Conservation (phyloP, 2,329 filamentous ascomycete genomes). For the Fusarium denticulatum region DNA sequence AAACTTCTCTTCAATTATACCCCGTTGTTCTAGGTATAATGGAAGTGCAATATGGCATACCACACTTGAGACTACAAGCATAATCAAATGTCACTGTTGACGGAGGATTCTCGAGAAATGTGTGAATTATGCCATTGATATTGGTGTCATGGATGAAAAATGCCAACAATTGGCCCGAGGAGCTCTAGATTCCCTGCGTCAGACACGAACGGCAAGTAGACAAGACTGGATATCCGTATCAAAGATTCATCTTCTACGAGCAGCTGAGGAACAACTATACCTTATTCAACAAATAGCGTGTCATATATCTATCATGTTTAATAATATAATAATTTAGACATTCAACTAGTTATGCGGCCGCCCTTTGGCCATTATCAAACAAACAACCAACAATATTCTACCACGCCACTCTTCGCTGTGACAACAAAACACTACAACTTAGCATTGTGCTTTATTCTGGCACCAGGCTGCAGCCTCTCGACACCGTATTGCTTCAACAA, state of each 20-base stretch:
- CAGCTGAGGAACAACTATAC: background rate
- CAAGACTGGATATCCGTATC: no score
- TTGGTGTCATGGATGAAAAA: background rate
- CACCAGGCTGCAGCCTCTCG: conserved; percentile 59
- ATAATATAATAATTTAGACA: background rate
- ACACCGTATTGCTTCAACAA: conserved; percentile 69
- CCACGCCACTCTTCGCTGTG: conserved; percentile 15
- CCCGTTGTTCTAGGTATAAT: background rate
- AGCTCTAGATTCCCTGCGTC: background rate
- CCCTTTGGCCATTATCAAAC: background rate
- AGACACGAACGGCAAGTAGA: background rate
- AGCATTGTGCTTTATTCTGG: conserved; percentile 57
- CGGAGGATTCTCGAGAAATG: background rate
- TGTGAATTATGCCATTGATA: background rate
- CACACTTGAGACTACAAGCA: background rate
- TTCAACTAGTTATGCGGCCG: background rate
- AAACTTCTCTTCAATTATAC: conserved; percentile 3
- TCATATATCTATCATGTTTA: background rate
- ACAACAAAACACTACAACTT: conserved; percentile 54
- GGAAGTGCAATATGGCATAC: background rate
- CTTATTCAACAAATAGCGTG: background rate
- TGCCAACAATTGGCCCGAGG: background rate
- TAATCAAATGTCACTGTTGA: background rate
- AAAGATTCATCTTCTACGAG: background rate
- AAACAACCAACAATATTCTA: background rate